A percentile compares a stretch with the other conserved stretches of the same genome.
phyloP scores from a whole-genome alignment of 2,329 filamentous ascomycete species.

The Allantophomopsis cytisporea region DNA sequence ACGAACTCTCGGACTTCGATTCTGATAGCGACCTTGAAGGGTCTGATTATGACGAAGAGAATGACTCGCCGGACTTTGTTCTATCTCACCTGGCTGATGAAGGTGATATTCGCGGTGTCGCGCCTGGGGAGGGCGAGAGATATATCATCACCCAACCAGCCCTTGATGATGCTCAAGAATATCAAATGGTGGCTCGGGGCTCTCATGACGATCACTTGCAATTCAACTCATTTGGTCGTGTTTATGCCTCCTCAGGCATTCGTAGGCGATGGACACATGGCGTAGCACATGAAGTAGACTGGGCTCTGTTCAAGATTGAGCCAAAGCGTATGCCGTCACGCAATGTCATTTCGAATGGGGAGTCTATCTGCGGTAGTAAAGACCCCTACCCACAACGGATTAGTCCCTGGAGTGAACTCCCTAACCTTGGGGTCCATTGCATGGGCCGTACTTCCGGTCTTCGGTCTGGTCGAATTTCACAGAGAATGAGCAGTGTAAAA shows the following conservation, averaged over 20 bases:
- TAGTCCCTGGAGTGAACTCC: slow-evolving; percentile 45
- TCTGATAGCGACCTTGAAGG: slow-evolving; percentile 27
- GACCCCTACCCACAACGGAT: slow-evolving; percentile 39
- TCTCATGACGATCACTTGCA: slow-evolving; percentile 69
- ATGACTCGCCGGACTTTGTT: slow-evolving; percentile 29
- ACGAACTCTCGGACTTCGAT: slow-evolving; percentile 48
- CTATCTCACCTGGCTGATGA: slow-evolving; percentile 41
- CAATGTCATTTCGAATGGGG: slow-evolving; percentile 33
- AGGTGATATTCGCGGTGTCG: slow-evolving; percentile 69
- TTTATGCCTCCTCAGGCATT: slow-evolving; percentile 85
- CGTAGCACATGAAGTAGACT: slow-evolving; percentile 83
- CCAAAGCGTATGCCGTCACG: slow-evolving; percentile 54
- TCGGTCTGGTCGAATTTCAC: slow-evolving; percentile 64
- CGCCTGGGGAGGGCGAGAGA: slow-evolving; percentile 59
- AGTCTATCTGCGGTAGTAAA: slow-evolving; percentile 18
- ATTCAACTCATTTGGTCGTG: slow-evolving; percentile 65
- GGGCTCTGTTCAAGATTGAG: slow-evolving; percentile 78
- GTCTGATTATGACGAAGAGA: slow-evolving; percentile 11
- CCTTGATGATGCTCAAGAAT: slow-evolving; percentile 73
- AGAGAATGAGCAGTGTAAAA: slow-evolving; percentile 71
- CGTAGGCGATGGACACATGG: slow-evolving; percentile 59
- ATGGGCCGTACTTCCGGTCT: slow-evolving; percentile 78
- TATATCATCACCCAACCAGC: slow-evolving; percentile 85
- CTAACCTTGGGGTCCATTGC: slow-evolving; percentile 72
- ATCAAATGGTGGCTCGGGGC: slow-evolving; percentile 65